A percentile compares a stretch with the other conserved stretches of the same genome.
These are phyloP conservation scores for Diplocarpon rosae DNA, from an alignment of 2,329 filamentous ascomycete species.

Conservation along the genomic window DNA sequence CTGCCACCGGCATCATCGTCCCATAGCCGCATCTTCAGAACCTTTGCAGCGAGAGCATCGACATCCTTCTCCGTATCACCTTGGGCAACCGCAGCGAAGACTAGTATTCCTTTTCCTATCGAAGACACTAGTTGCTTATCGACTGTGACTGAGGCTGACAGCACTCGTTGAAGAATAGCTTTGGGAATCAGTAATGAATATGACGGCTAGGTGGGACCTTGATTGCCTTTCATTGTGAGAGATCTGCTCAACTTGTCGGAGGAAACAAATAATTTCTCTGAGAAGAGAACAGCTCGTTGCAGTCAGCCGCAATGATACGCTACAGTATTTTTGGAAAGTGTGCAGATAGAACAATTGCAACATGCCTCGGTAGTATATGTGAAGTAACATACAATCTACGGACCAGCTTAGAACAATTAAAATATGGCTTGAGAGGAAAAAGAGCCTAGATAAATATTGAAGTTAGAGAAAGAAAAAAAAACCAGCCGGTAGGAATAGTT, in stretches of 20 bases:
- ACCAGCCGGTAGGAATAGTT: not conserved
- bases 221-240: conserved; percentile 10
- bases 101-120: conserved; percentile 80
- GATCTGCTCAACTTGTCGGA: not conserved
- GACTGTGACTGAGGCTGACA: conserved; percentile 91
- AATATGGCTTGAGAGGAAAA: no score
- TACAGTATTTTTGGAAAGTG: no score
- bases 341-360: no score
- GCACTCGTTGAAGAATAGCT: conserved; percentile 89
- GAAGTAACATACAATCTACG: no score
- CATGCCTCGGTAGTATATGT: no score
- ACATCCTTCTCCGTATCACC: conserved; percentile 85
- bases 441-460: no score
- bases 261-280: no score
- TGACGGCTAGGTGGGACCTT: not conserved
- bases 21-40: conserved; percentile 87
- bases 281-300: no score
- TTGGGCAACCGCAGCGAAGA: conserved; percentile 83
- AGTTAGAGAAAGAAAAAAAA: no score
- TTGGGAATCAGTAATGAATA: conserved; percentile 16
- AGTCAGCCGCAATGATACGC: no score
- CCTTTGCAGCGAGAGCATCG: conserved; percentile 70
- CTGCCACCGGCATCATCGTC: conserved; percentile 31
- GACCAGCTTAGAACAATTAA: no score
- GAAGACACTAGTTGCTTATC: conserved; percentile 82